phyloP scores from a whole-genome alignment of 441 rosid genomes.

The Dalechampia spathulata region DNA sequence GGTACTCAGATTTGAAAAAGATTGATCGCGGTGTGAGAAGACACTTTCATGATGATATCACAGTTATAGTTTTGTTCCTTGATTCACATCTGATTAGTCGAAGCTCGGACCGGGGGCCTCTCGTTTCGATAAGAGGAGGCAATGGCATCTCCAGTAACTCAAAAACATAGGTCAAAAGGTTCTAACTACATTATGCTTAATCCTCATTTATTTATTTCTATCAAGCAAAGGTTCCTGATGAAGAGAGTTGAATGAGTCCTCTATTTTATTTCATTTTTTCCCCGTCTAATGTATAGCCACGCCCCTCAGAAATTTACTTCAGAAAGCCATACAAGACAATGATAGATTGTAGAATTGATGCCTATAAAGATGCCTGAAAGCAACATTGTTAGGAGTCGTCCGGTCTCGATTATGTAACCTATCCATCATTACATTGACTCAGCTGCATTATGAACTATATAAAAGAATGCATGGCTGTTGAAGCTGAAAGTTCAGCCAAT shows the following conservation, averaged over 20 bases:
- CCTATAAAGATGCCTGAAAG: constrained; percentile 7
- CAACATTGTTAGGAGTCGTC: neutral
- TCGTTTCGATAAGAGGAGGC: constrained; percentile 57
- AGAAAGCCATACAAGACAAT: neutral
- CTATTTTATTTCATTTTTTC: constrained; percentile 1
- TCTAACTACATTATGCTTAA: constrained; percentile 10
- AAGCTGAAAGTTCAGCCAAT: constrained; percentile 1
- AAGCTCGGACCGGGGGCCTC: constrained; percentile 32
- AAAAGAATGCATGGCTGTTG: neutral
- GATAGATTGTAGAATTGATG: constrained; percentile 15
- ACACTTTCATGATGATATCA: constrained; percentile 92
- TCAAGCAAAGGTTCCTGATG: constrained; percentile 10
- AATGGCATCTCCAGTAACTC: constrained; percentile 25
- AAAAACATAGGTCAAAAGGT: constrained; percentile 28
- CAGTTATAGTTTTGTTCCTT: constrained; percentile 68
- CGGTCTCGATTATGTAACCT: constrained; percentile 5
- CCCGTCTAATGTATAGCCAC: constrained; percentile 25
- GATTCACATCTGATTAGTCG: constrained; percentile 45
- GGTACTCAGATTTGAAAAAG: constrained; percentile 84
- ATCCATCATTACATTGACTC: neutral
- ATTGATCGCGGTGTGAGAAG: constrained; percentile 89
- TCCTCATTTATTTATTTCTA: constrained; percentile 25
- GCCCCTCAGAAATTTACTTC: constrained; percentile 12
- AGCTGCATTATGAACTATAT: neutral
- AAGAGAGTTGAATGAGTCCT: constrained; percentile 8